A percentile compares a stretch with the other conserved stretches of the same genome.
Conservation (phyloP, 768 basidiomycete species). For the Amanita muscaria region DNA sequence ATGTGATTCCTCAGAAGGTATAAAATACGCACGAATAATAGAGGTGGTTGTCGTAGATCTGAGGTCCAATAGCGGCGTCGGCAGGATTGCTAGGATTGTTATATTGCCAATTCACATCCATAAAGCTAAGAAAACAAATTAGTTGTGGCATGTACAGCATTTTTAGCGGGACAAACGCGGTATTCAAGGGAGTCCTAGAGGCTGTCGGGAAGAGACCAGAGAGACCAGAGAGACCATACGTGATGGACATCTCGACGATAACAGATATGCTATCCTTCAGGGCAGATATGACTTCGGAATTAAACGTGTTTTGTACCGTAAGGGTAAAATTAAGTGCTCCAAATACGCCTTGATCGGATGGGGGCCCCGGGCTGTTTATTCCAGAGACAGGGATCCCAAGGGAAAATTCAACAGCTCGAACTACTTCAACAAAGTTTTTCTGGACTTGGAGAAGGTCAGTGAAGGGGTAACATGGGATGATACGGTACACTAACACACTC, state of each 20-base stretch:
- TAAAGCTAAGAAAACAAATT: constrained; percentile 41
- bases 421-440: constrained; percentile 55
- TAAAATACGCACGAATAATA: constrained; percentile 53
- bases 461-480: background rate
- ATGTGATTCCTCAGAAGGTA: constrained; percentile 3
- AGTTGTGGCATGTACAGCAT: constrained; percentile 11
- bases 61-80: constrained; percentile 58
- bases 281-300: constrained; percentile 13
- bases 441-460: constrained; percentile 37
- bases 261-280: background rate
- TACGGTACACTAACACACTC: constrained; percentile 42
- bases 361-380: constrained; percentile 14
- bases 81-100: constrained; percentile 65
- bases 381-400: constrained; percentile 45
- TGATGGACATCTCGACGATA: background rate
- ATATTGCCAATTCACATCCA: constrained; percentile 75
- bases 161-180: constrained; percentile 24
- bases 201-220: background rate
- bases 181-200: constrained; percentile 21
- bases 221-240: background rate
- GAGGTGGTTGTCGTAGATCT: constrained; percentile 71
- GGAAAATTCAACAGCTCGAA: constrained; percentile 54
- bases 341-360: constrained; percentile 18
- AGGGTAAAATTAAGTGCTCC: constrained; percentile 16
- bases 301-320: constrained; percentile 16